Conservation (phyloP, 257 asterid species). For the Eucommia ulmoides region DNA sequence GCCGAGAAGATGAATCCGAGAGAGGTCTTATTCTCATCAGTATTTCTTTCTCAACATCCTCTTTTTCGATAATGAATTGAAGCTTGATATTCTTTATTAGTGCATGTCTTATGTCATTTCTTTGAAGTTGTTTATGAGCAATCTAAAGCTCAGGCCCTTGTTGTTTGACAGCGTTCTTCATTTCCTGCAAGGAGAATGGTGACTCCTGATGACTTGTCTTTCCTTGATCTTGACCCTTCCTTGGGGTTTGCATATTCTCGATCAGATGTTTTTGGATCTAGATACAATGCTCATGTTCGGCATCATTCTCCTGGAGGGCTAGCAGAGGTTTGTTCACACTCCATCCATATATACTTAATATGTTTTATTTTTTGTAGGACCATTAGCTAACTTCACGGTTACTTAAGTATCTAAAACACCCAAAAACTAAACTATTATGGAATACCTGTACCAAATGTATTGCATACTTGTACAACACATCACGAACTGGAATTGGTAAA, state of each 20-base stretch:
- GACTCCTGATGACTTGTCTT: neutral
- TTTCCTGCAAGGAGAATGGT: constrained; percentile 3
- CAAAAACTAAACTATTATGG: no score
- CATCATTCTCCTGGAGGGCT: neutral
- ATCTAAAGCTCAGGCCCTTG: neutral
- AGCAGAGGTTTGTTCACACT: neutral
- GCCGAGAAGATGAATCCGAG: neutral
- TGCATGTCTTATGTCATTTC: no score
- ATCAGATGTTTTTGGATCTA: neutral
- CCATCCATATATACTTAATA: no score
- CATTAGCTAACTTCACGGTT: no score
- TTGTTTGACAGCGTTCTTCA: neutral
- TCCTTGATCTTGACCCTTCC: neutral
- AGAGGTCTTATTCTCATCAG: neutral
- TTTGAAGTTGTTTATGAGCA: neutral
- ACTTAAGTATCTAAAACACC: no score
- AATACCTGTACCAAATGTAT: no score
- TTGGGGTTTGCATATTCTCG: neutral
- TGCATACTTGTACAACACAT: no score
- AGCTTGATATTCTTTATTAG: no score
- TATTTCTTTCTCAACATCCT: neutral
- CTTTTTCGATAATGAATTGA: no score
- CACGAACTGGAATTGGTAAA: no score
- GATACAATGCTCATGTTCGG: neutral
- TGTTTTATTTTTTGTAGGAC: no score